Evolutionary conservation across 257 asterid genomes (phyloP), one percentile per base, ranked within the genome.

Genomic region (Nicotiana benthamiana): DNA sequence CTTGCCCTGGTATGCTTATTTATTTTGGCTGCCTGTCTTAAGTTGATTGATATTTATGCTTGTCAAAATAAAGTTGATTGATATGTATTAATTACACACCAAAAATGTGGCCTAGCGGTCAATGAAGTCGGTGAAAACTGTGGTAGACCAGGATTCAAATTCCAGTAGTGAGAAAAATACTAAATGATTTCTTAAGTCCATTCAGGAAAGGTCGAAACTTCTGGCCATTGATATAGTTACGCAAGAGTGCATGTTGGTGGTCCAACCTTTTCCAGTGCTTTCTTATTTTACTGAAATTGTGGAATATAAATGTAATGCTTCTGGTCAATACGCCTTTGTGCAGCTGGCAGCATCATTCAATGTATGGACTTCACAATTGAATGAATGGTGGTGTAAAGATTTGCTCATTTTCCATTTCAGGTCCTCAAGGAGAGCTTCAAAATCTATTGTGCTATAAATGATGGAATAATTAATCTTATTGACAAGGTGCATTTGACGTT

Each of bases 351-450:
- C 15, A 2, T 74, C 32, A 53, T 17, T 51, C 27, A 13, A 24
- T 26, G 46, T 30, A 22, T 63, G 7, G 22, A 18, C 56, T 79
- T 60, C 8, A 70, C 77, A 3, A 32, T 70, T 70, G 77, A 12
- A 62, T 24, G 20, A 61, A 3, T 26, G 43, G 11, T 24, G 75
- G 28, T 79, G 46, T 24, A 36, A 61, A 61, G 27, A 61, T 79
- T 79, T 79, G 20, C 13, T 59, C 24, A 54, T 79, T 46, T 79
- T 54, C 12, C 32, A 24, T 82, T 87, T 74, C 94, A 96, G 99
- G 97, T 96, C 67, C 99, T 96, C 62, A 96, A 96, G 86, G 99
- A 96, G 89, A 96, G 99, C 90, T 94, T 96, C 81, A 96, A 94
- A 89, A 94, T 96, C 77, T 96, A 96, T 81, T 94, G 97, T 75